These are phyloP conservation scores for Beauveria bassiana DNA, from an alignment of 2,329 filamentous ascomycete genomes.

Conservation along the genomic window DNA sequence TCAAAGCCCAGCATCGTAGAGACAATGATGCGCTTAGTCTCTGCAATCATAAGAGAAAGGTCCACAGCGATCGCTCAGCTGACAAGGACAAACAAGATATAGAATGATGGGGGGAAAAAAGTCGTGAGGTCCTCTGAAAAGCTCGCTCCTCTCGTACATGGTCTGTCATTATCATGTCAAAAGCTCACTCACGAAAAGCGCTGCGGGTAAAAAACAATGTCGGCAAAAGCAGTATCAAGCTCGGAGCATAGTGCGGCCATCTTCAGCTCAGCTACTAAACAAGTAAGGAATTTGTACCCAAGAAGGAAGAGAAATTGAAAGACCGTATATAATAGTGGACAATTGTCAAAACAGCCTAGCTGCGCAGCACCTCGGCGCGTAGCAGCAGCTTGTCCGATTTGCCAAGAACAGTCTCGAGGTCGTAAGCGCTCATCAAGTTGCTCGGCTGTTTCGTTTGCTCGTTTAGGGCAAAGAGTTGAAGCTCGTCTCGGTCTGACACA, in stretches of 20 bases:
- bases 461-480: constrained; percentile 80
- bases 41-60: neutral
- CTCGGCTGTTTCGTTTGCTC: constrained; percentile 70
- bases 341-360: neutral
- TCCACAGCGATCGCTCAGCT: constrained; percentile 6
- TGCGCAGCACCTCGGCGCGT: constrained; percentile 46
- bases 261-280: neutral
- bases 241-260: neutral
- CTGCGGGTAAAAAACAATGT: neutral
- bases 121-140: neutral
- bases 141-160: neutral
- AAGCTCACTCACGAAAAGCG: neutral
- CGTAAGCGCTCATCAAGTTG: constrained; percentile 68
- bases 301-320: constrained; percentile 8
- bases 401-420: constrained; percentile 71
- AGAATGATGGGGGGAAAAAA: neutral
- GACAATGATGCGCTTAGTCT: neutral
- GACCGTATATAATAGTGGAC: neutral
- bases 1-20: neutral
- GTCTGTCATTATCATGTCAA: neutral
- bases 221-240: neutral
- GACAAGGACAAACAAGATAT: neutral
- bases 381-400: constrained; percentile 83
- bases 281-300: constrained; percentile 7
- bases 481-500: constrained; percentile 57